Base-by-base conservation (phyloP, 768 basidiomycete species). In the Phylloporus arenicola region DNA sequence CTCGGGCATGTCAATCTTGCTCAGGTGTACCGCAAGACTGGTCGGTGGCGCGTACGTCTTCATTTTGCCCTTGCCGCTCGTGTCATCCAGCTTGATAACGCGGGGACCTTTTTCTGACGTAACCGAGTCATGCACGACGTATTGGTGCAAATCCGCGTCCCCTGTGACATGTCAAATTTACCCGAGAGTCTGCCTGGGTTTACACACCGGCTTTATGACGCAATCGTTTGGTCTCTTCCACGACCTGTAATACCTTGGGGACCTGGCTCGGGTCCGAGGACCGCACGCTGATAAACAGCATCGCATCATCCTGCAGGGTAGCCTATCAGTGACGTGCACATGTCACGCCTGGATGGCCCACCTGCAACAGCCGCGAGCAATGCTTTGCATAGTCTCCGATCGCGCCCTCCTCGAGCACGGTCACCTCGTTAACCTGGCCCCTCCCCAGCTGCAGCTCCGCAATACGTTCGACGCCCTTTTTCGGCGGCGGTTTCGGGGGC, bases 1-100 rank as follows among this genome's bases (percentile, higher is more conserved):
- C 62, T 92, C 89, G 0, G 88, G 89, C 81, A 92, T 91, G 13
- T 83, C 73, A 43, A 92, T 89, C 73, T 92, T 92, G 74, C 88
- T 88, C 16, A 92, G 67, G 64, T 92, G 88, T 2, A 92, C 75
- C 0, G 75, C 76, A 0, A 92, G 73, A 53, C 76, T 82, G 30
- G 73, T 75, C 1, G 88, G 89, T 1, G 89, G 88, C 3, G 71
- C 67, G 61, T 92, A 90, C 39, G 63, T 62, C 50, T 73, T 73
- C n/a, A 62, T 70, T 34, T 74, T 72, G 31, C 52, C 55, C 62
- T 82, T 83, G 25, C 56, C 50, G 5, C 62, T 54, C 31, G 69
- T 65, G 58, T 90, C 78, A 20, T 62, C 54, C 22, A 88, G 71
- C 43, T 86, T 84, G 57, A 91, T 90, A 17, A 83, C 72, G 39